A percentile compares a stretch with the other conserved stretches of the same genome.
Conservation (phyloP, 148 eudicot genomes). For the Fagopyrum tataricum region DNA sequence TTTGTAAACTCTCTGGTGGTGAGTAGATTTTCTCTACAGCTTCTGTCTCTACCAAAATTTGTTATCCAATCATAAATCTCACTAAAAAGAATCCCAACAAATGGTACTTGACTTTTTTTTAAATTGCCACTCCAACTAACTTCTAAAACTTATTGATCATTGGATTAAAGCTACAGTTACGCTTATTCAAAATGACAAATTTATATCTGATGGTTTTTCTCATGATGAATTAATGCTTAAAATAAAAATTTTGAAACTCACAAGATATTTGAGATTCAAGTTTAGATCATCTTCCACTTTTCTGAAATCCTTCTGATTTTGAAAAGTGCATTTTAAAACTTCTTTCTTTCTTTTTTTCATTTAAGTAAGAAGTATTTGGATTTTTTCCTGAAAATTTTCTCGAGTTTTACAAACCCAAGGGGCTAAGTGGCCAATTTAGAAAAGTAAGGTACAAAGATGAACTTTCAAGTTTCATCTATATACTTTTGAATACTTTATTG, state of each 20-base stretch:
- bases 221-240: neutral
- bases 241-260: neutral
- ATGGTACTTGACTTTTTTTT: neutral
- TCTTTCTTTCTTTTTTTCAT: neutral
- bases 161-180: too few species aligned
- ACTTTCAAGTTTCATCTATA: neutral
- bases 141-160: neutral
- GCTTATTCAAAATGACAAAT: neutral
- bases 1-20: slow-evolving; percentile 26
- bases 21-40: slow-evolving; percentile 14
- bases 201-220: neutral
- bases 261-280: neutral
- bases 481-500: neutral
- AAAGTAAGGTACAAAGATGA: neutral
- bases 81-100: neutral
- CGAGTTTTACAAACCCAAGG: neutral
- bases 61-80: neutral
- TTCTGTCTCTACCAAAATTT: neutral
- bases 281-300: neutral
- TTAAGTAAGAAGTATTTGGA: neutral
- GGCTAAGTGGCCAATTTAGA: neutral
- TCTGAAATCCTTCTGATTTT: neutral
- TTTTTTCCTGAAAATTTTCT: neutral
- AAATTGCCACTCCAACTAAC: neutral
- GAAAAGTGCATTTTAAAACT: neutral